Base-by-base conservation (phyloP, 2,329 filamentous ascomycete species). In the Emmonsiellopsis sp. region DNA sequence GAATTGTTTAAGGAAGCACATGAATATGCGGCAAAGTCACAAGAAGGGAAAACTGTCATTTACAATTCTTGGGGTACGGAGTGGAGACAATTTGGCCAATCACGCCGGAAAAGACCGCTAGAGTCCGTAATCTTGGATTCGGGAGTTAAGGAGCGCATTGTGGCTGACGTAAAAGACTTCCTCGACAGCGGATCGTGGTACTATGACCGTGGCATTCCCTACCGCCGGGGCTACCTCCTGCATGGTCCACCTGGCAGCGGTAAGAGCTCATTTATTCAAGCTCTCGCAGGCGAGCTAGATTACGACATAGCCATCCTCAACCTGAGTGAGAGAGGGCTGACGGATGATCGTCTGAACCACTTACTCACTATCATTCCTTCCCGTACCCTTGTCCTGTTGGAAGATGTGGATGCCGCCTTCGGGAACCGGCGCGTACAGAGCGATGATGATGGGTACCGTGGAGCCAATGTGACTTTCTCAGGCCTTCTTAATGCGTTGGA, bases 221-320 rank as follows among this genome's bases (percentile, higher is more conserved):
- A 96, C 64, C 82, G 91, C 15, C 78, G 91, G 54, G 92, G 91
- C 0, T 96, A 96, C 65, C 78, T 96, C 7, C 79, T 96, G 0
- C 89, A 93, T 63, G 91, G 91, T 0, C 90, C 91, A 3, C 91
- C 91, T 0, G 91, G 91, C 0, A 95, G 87, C 42, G 94, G 89
- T 37, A 97, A 95, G 75, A 96, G 87, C 56, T 95, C 89, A 0
- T 97, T 98, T 62, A 96, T 98, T 58, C 90, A 96, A 70, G 91
- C 93, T 0, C 74, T 98, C 42, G 93, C 93, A 0, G 92, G 90
- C n/a, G 85, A 93, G 64, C 72, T 96, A 54, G 89, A 95, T 67
- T 95, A 92, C 68, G 88, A 88, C 62, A 93, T 96, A 61, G 90
- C 91, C 51, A 91, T 95, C 73, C 78, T 96, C 59, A 95, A 95